phyloP scores from a whole-genome alignment of 257 asterid species.

The Fraxinus cuspidata region DNA sequence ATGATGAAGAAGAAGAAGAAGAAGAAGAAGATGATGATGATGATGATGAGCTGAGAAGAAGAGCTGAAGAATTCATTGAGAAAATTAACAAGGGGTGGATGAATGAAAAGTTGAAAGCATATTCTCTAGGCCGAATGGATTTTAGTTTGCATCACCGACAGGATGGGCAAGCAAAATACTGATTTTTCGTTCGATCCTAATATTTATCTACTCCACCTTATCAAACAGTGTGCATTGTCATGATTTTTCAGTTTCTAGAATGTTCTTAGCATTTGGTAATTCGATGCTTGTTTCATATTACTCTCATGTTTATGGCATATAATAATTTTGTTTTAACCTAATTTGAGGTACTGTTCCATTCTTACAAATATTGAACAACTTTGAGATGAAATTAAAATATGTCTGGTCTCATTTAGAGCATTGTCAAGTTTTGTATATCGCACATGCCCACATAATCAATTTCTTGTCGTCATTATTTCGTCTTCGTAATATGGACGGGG shows the following conservation, averaged over 20 bases:
- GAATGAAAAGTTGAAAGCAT: conserved; percentile 41
- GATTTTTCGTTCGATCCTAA: neutral
- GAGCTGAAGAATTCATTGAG: conserved; percentile 56
- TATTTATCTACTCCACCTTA: neutral
- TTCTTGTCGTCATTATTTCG: neutral
- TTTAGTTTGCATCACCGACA: neutral
- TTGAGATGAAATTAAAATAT: neutral
- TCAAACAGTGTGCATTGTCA: neutral
- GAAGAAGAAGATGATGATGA: neutral
- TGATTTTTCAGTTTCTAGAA: no score
- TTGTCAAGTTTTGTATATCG: no score
- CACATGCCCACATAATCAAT: neutral
- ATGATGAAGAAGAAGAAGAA: neutral
- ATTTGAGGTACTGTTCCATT: no score
- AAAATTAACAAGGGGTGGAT: conserved; percentile 52
- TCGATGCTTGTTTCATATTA: no score
- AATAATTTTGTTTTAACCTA: no score
- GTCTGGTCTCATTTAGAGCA: no score
- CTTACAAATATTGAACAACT: no score
- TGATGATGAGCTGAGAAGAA: conserved; percentile 43
- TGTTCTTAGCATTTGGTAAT: neutral
- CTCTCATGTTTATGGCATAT: no score
- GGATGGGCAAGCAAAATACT: neutral
- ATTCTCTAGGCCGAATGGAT: conserved; percentile 5
- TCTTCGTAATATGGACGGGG: neutral